Conservation (phyloP, 208 protist genomes). For the Trypanosoma conorhini region DNA sequence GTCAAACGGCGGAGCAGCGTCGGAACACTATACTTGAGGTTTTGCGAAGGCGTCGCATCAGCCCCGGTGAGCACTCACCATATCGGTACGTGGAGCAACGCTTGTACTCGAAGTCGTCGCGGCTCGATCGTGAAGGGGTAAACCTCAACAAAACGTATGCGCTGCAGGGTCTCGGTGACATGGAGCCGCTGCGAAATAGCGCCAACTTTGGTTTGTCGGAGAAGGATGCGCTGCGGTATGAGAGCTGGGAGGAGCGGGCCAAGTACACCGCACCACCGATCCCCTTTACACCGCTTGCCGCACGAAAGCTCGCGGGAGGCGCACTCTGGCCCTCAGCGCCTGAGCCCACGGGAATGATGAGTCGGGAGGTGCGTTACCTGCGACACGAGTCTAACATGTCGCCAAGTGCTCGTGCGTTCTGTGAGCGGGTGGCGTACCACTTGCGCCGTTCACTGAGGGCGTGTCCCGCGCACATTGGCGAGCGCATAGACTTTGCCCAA, state of each 20-base stretch:
- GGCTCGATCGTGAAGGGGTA: slow-evolving; percentile 79
- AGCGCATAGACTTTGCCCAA: slow-evolving; percentile 92
- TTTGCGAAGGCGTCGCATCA: slow-evolving; percentile 43
- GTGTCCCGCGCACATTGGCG: slow-evolving; percentile 80
- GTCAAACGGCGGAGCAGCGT: slow-evolving; percentile 75
- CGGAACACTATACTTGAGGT: slow-evolving; percentile 70
- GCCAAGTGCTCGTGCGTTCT: slow-evolving; percentile 72
- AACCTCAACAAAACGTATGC: slow-evolving; percentile 86
- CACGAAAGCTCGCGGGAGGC: slow-evolving; percentile 83
- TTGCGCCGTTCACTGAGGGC: slow-evolving; percentile 82
- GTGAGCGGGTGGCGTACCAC: slow-evolving; percentile 84
- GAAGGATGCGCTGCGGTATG: slow-evolving; percentile 76
- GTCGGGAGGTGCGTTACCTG: slow-evolving; percentile 77
- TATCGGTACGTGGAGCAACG: slow-evolving; percentile 83
- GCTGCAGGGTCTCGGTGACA: slow-evolving; percentile 87
- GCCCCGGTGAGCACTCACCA: slow-evolving; percentile 48
- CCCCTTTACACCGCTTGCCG: slow-evolving; percentile 78
- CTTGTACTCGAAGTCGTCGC: slow-evolving; percentile 73
- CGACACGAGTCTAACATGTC: slow-evolving; percentile 86
- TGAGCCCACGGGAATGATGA: slow-evolving; percentile 76
- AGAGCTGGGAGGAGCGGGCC: slow-evolving; percentile 53
- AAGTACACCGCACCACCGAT: slow-evolving; percentile 78
- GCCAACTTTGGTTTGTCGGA: slow-evolving; percentile 84
- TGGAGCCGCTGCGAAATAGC: slow-evolving; percentile 86
- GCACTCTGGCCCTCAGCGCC: slow-evolving; percentile 87